These are phyloP conservation scores for Heliamphora exappendiculata DNA, from an alignment of 148 eudicot genomes.

Conservation along the genomic window DNA sequence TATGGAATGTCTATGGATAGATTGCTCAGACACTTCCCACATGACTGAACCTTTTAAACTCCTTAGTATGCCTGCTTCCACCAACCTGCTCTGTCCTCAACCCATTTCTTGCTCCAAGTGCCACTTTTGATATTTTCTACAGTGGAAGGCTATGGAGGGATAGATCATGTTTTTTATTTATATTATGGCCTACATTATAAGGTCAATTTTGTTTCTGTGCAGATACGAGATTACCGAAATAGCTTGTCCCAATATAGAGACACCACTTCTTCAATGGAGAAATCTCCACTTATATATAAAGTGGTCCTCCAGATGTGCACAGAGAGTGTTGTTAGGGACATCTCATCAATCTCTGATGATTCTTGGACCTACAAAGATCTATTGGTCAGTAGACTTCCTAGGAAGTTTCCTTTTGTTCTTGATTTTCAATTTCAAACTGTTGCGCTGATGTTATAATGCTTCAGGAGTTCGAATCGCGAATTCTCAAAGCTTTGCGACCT, in stretches of 20 bases:
- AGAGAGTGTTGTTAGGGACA: slow-evolving; percentile 11
- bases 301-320: slow-evolving; percentile 12
- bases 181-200: not conserved
- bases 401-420: not conserved
- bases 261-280: not conserved
- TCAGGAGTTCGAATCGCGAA: slow-evolving; percentile 8
- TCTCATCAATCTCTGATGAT: slow-evolving; percentile 6
- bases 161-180: too few relatives aligned
- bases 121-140: too few relatives aligned
- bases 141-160: too few relatives aligned
- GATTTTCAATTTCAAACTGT: not conserved
- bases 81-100: not conserved
- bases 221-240: slow-evolving; percentile 10
- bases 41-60: not conserved
- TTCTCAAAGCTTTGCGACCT: slow-evolving; percentile 13
- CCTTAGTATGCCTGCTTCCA: not conserved
- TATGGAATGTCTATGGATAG: not conserved
- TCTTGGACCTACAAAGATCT: slow-evolving; percentile 18
- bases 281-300: slow-evolving; percentile 1
- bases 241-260: not conserved
- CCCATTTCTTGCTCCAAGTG: too few relatives aligned
- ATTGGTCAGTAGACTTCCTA: slow-evolving; percentile 2
- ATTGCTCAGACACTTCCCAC: not conserved
- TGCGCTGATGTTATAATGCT: not conserved
- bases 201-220: not conserved